A percentile compares a stretch with the other conserved stretches of the same genome.
Evolutionary conservation across 2,329 filamentous ascomycete species (phyloP).

Genomic region (Xylariaceae sp.): DNA sequence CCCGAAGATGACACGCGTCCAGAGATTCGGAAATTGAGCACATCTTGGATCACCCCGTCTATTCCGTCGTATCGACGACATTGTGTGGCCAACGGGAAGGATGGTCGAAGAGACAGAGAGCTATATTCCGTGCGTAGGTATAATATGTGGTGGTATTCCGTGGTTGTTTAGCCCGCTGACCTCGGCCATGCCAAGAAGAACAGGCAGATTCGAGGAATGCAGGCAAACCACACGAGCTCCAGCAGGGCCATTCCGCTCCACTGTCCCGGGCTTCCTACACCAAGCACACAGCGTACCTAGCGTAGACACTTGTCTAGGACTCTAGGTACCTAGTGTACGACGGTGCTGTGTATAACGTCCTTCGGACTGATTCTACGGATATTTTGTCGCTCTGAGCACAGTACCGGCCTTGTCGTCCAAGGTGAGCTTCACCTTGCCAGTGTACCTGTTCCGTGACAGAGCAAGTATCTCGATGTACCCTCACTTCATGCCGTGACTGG

Average conservation of each 20-base stretch:
- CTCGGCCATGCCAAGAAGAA: conserved; percentile 1
- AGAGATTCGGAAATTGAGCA: neutral
- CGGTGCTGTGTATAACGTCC: neutral
- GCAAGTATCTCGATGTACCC: neutral
- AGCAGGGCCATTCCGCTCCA: neutral
- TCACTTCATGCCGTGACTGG: neutral
- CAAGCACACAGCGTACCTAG: neutral
- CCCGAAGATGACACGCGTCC: conserved; percentile 2
- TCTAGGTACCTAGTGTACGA: too few relatives aligned
- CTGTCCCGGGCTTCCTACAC: neutral
- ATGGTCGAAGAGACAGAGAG: neutral
- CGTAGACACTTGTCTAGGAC: too few relatives aligned
- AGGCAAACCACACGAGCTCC: neutral
- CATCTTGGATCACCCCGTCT: neutral
- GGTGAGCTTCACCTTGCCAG: too few relatives aligned
- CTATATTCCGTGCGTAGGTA: neutral
- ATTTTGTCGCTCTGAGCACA: too few relatives aligned
- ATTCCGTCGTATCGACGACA: neutral
- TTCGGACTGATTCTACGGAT: neutral
- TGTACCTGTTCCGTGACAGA: neutral
- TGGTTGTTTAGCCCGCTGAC: neutral
- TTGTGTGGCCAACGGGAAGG: neutral
- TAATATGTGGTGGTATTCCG: neutral
- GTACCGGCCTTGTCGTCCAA: too few relatives aligned
- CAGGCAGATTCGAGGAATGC: neutral